Evolutionary conservation across 2,329 filamentous ascomycete genomes (phyloP), one percentile per base, ranked within the genome.

Genomic region (Cladophialophora bantiana): DNA sequence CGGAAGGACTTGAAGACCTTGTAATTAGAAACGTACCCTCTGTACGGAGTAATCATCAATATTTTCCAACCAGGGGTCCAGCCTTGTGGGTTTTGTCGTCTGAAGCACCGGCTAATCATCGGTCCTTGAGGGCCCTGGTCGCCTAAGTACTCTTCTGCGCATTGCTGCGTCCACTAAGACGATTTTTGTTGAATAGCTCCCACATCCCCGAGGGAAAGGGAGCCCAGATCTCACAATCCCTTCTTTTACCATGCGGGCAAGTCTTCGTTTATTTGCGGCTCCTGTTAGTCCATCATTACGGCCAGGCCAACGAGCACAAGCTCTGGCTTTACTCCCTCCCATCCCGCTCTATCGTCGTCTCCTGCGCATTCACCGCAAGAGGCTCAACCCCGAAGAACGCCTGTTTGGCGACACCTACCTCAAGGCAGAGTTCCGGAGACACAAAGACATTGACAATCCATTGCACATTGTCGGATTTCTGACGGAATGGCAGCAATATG

Each of bases 401-500:
- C 65, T 96, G 4, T 81, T 99, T 7, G 95, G 95, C 4, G 95
- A 99, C 76, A 88, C 93, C 77, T 99, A 98, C 79, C 84, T 98
- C 77, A 97, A 96, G 81, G 87, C 88, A 54, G 95, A 99, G 81
- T 99, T 98, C 73, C 86, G 92, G 67, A 90, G 91, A 0, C 95
- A 98, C 76, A 86, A 86, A 67, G 85, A 88, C 38, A 87, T 96
- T 57, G 94, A 98, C 67, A 98, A 98, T 75, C 94, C 95, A 0
- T 87, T 92, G 32, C 94, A 98, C 76, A 88, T 99, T 79, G 93
- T 98, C 74, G 95, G 94, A 1, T 99, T 99, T 78, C 84, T 99
- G 73, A 94, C 92, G 0, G 94, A 98, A 78, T 99, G 94, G 94
- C 95, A 99, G 78, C 82, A 92, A 60, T 99, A 98, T 76, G 94